phyloP scores from a whole-genome alignment of 2,329 filamentous ascomycete genomes.

The Ceratocystis albifundus region DNA sequence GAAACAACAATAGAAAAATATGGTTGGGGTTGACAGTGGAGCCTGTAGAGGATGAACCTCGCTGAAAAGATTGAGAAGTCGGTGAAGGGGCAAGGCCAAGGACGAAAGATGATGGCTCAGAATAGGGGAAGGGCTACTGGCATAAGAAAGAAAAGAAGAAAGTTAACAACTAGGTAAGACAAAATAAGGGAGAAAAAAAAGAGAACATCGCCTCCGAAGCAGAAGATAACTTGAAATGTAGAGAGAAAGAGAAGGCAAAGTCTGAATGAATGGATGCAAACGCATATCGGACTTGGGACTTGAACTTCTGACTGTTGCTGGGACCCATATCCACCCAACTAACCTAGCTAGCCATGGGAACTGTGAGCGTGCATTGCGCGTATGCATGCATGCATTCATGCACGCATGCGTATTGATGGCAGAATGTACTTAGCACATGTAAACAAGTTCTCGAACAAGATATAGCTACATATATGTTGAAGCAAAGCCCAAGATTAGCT shows the following conservation, averaged over 20 bases:
- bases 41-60: background rate
- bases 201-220: background rate
- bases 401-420: background rate
- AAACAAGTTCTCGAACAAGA: background rate
- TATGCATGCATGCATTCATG: background rate
- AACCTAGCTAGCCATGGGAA: constrained; percentile 1
- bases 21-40: background rate
- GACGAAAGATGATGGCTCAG: no score
- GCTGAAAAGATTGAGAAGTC: background rate
- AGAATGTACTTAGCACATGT: background rate
- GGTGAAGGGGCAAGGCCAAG: no score
- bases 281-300: no score
- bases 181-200: background rate
- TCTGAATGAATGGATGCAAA: no score
- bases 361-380: background rate
- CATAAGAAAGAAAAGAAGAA: background rate
- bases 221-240: no score
- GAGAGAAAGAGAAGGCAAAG: no score
- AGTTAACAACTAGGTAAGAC: background rate
- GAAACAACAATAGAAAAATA: background rate
- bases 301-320: background rate
- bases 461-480: background rate
- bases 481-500: background rate
- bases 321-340: background rate
- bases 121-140: background rate